These are phyloP conservation scores for Psilocybe cyanescens DNA, from an alignment of 768 basidiomycete genomes.

Conservation along the genomic window DNA sequence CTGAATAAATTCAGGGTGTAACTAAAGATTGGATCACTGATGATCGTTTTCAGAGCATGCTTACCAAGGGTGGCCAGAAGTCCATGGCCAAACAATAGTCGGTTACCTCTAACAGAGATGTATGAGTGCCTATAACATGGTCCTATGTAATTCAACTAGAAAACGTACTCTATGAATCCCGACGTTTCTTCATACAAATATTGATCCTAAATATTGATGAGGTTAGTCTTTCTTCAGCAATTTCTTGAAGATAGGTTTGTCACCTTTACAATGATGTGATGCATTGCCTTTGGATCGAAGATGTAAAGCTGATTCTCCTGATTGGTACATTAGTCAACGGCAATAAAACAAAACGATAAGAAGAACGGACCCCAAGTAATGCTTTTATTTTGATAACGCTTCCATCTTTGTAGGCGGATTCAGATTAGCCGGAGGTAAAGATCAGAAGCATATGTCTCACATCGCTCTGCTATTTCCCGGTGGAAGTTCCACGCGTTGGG, in stretches of 20 bases:
- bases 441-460: conserved; percentile 20
- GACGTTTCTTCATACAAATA: conserved; percentile 33
- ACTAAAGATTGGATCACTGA: background rate
- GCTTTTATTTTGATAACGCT: conserved; percentile 35
- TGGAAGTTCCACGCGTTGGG: conserved; percentile 42
- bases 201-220: conserved; percentile 30
- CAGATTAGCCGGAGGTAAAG: background rate
- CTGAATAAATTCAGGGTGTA: conserved; percentile 19
- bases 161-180: conserved; percentile 28
- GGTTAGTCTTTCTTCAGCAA: background rate
- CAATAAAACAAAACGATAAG: background rate
- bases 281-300: conserved; percentile 48
- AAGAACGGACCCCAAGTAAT: conserved; percentile 35
- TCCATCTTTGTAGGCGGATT: conserved; percentile 27
- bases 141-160: too few relatives aligned
- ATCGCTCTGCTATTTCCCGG: conserved; percentile 32
- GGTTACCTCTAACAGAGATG: background rate
- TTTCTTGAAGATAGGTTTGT: conserved; percentile 1
- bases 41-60: background rate
- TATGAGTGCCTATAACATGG: background rate
- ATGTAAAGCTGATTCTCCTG: conserved; percentile 39
- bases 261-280: conserved; percentile 50
- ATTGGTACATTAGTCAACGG: background rate
- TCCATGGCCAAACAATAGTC: conserved; percentile 7
- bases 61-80: conserved; percentile 3